Base-by-base conservation (phyloP, 176 grass and related monocot species). In the Dactylis glomerata region DNA sequence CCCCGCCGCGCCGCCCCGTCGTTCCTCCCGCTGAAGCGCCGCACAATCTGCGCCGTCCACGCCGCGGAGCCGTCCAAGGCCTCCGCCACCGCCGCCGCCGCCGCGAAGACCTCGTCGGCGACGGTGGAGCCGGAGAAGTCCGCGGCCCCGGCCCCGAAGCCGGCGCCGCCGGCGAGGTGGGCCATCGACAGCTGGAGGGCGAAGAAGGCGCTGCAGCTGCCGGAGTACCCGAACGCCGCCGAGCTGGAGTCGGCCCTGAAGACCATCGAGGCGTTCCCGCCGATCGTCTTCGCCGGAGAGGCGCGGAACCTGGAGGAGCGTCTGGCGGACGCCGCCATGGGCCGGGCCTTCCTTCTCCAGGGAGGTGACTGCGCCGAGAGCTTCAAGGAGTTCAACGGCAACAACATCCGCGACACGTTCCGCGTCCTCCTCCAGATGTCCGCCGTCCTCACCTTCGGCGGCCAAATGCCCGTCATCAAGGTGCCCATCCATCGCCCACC, bases 301-400 rank as follows among this genome's bases (percentile, higher is more conserved):
- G 88, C 86, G 28, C 66, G 91, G 15, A 37, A 83, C 84, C 91
- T 93, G 2, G 91, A 89, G 81, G 94, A 92, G 34, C 88, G 62
- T 27, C 94, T 93, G 23, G 81, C 81, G 20, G 94, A 96, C 36
- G 86, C 87, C 20, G 86, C 93, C 49, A 49, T 88, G 65, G 91
- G 94, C 74, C 66, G 86, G 13, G 86, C 78, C 16, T 91, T 93
- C 86, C 83, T 91, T n/a, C 84, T 96, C 50, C 88, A 91, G 78
- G 91, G 84, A 32, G 94, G 91, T 61, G 91, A 96, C 83, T 96
- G 91, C 72, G 88, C 91, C n/a, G 81, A 96, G 88, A 96, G 93
- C 77, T 96, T 96, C 84, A 91, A 90, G 63, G 91, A 96, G 83
- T 93, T 92, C 78, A 87, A 91, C 77, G 84, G 77, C 38, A 85